Evolutionary conservation across 352 stramenopile genomes (phyloP).

Genomic region (Globisporangium canariense): DNA sequence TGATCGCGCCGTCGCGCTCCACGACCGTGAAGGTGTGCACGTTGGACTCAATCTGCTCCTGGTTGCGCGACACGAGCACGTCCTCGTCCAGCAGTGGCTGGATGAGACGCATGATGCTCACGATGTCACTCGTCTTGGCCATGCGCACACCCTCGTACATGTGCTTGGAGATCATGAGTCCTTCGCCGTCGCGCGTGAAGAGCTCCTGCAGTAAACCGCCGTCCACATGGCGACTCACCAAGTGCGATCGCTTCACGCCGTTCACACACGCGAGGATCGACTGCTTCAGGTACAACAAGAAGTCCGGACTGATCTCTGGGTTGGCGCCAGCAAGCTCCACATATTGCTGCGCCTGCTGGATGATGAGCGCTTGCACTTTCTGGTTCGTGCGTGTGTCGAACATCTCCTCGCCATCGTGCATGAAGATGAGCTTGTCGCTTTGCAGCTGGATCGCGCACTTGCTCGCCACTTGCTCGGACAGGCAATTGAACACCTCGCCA

Average conservation of each 20-base stretch:
- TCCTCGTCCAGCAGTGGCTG: slow-evolving; percentile 86
- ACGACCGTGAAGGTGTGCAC: slow-evolving; percentile 87
- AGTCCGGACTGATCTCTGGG: slow-evolving; percentile 56
- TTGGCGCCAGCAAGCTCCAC: slow-evolving; percentile 58
- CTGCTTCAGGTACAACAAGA: slow-evolving; percentile 82
- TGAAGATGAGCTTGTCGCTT: slow-evolving; percentile 87
- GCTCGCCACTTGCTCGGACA: slow-evolving; percentile 87
- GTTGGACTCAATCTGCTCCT: slow-evolving; percentile 88
- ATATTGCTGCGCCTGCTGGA: slow-evolving; percentile 83
- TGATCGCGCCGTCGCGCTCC: slow-evolving; percentile 86
- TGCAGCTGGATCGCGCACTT: slow-evolving; percentile 82
- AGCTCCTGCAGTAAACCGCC: slow-evolving; percentile 94
- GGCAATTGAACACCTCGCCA: slow-evolving; percentile 92
- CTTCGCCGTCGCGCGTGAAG: slow-evolving; percentile 96
- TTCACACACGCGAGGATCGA: slow-evolving; percentile 82
- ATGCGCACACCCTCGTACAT: slow-evolving; percentile 95
- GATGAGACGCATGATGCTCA: slow-evolving; percentile 86
- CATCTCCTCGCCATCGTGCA: slow-evolving; percentile 87
- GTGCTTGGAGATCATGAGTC: slow-evolving; percentile 96
- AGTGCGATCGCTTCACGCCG: slow-evolving; percentile 80
- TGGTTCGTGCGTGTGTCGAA: slow-evolving; percentile 80
- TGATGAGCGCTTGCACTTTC: slow-evolving; percentile 72
- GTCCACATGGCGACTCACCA: slow-evolving; percentile 84
- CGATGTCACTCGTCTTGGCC: slow-evolving; percentile 91
- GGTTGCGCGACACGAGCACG: slow-evolving; percentile 82